Evolutionary conservation across 2,329 filamentous ascomycete species (phyloP), one percentile per base, ranked within the genome.

Genomic region (Diaporthe helianthi): DNA sequence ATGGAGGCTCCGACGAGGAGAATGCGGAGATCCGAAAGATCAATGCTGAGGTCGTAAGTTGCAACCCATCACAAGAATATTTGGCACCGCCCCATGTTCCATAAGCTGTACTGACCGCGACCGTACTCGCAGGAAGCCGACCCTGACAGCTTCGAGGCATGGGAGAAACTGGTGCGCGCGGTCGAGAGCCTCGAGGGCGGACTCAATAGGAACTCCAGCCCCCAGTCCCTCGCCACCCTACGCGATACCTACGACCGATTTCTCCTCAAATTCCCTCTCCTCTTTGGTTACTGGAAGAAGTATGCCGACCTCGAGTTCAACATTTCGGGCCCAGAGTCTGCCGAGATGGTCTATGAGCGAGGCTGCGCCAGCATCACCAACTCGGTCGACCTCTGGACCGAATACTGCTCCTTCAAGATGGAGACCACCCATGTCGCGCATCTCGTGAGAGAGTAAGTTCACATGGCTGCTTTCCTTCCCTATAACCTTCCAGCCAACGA

Each of bases 241-340:
- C 92, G 96, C 80, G 90, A 93, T 79, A 89, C 93, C 72, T 98
- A 97, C 83, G 94, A 99, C 79, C 89, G 92, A 58, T 97, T 99
- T 78, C 90, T 99, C 26, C 89, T 93, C 71, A 98, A 97, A 78
- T 99, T 98, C 73, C 96, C 96, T 3, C 87, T 98, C 13, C 89
- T 98, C 47, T 99, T 98, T 76, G 96, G 95, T 65, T 99, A 98
- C 83, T 99, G 96, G 96, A 98, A 98, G 84, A 98, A 98, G 80
- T 99, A 98, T 86, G 96, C 96, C 77, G 95, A 98, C 76, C 86
- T 97, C 73, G 96, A 99, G 78, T 99, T 99, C 82, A 94, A 94
- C 63, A 97, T 99, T 73, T 94, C 94, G 5, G 96, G 96, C 22
- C 97, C 96, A 6, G 96, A 99, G 83, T 95, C 95, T 52, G 96